Conservation (phyloP, 805 yeast species). For the Torulaspora microellipsoides region DNA sequence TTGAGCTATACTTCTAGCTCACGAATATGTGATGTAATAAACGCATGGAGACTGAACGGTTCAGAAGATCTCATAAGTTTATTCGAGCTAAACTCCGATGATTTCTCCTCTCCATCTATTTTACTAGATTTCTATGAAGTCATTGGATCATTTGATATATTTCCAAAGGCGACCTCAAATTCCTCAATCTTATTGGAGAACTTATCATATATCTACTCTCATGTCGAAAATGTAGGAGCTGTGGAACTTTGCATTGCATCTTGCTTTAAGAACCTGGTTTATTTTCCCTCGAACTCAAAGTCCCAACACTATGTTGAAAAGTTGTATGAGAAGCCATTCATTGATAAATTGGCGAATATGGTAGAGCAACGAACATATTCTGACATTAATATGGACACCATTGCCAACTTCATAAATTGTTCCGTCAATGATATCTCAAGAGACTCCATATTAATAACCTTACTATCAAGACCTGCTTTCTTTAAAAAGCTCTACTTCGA, state of each 20-base stretch:
- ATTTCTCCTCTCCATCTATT: neutral
- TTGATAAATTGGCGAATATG: slow-evolving; percentile 10
- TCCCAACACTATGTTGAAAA: slow-evolving; percentile 6
- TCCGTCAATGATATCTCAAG: slow-evolving; percentile 14
- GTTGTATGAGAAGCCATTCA: slow-evolving; percentile 15
- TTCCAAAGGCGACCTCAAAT: slow-evolving; percentile 2
- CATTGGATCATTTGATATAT: slow-evolving; percentile 2
- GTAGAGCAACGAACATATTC: slow-evolving; percentile 3
- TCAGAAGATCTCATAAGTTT: slow-evolving; percentile 3
- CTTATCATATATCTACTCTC: slow-evolving; percentile 12
- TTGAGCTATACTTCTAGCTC: neutral
- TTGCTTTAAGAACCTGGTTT: slow-evolving; percentile 8
- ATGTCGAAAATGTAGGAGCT: neutral
- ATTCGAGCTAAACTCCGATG: slow-evolving; percentile 8
- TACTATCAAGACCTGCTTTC: slow-evolving; percentile 18
- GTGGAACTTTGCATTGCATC: slow-evolving; percentile 6
- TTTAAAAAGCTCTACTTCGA: slow-evolving; percentile 9
- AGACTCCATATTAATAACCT: slow-evolving; percentile 14
- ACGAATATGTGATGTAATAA: slow-evolving; percentile 1
- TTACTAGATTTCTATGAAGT: slow-evolving; percentile 3
- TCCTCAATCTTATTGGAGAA: slow-evolving; percentile 16
- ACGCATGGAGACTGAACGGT: slow-evolving; percentile 5
- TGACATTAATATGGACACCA: slow-evolving; percentile 4
- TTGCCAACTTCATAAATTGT: slow-evolving; percentile 11
- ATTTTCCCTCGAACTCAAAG: slow-evolving; percentile 1